Conservation (phyloP, 768 basidiomycete genomes). For the Cyclocybe aegerita region DNA sequence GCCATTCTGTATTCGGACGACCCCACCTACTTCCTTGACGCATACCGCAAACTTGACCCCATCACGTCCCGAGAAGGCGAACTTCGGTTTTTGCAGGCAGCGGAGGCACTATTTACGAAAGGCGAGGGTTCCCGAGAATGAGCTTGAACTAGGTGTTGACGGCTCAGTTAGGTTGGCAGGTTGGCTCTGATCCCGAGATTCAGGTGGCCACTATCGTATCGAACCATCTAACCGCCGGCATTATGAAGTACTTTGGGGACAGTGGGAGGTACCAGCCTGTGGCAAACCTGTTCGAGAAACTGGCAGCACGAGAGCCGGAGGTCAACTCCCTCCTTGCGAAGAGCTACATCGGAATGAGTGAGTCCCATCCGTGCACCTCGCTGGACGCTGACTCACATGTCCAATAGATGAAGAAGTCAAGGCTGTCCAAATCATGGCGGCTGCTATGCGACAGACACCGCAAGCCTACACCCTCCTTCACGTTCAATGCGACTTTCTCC, state of each 20-base stretch:
- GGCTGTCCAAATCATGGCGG: constrained; percentile 90
- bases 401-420: constrained; percentile 93
- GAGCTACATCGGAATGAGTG: constrained; percentile 97
- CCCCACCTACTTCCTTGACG: constrained; percentile 85
- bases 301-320: constrained; percentile 84
- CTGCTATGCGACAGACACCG: constrained; percentile 80
- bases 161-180: constrained; percentile 80
- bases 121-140: constrained; percentile 33
- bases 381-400: not conserved
- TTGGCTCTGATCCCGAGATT: constrained; percentile 97
- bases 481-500: constrained; percentile 91
- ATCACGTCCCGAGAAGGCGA: constrained; percentile 90
- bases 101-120: constrained; percentile 86
- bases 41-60: constrained; percentile 94
- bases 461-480: constrained; percentile 95
- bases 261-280: constrained; percentile 84
- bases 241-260: constrained; percentile 97
- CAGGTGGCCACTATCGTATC: constrained; percentile 97
- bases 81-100: constrained; percentile 84
- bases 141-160: not conserved
- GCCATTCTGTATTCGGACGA: constrained; percentile 97
- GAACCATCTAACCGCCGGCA: constrained; percentile 92
- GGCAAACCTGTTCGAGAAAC: constrained; percentile 92
- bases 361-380: constrained; percentile 28
- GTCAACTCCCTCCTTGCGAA: constrained; percentile 83